These are phyloP conservation scores for Apiotrichum mycotoxinovorans DNA, from an alignment of 1,284 basidiomycete genomes.

Conservation along the genomic window DNA sequence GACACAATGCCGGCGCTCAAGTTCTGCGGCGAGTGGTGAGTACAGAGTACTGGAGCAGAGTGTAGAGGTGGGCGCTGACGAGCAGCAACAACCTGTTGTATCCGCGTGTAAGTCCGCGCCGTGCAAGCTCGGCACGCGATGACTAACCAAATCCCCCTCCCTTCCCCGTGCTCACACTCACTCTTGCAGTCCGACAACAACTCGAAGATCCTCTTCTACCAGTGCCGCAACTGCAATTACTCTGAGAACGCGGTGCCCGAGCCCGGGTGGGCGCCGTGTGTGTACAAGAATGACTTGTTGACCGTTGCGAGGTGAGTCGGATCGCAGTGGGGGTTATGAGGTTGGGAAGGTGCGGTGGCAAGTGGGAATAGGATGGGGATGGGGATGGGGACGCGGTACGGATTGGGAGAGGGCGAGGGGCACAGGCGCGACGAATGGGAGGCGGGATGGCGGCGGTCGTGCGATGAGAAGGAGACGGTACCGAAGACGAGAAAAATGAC, in stretches of 20 bases:
- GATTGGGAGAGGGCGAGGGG: too few relatives aligned
- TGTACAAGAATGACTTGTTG: conserved; percentile 90
- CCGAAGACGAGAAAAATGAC: too few relatives aligned
- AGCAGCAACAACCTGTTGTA: conserved; percentile 82
- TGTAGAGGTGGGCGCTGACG: conserved; percentile 1
- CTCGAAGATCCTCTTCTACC: conserved; percentile 82
- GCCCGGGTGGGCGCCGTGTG: conserved; percentile 68
- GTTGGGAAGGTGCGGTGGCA: neutral
- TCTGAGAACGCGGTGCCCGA: conserved; percentile 64
- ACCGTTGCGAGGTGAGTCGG: conserved; percentile 81
- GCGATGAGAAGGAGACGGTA: too few relatives aligned
- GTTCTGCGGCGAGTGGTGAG: conserved; percentile 76
- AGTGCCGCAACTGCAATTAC: conserved; percentile 87
- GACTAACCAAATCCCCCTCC: neutral
- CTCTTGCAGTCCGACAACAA: conserved; percentile 64
- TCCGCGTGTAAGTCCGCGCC: conserved; percentile 56
- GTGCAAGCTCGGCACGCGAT: neutral
- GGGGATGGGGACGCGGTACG: neutral
- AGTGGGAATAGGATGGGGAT: neutral
- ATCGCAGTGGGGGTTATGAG: neutral
- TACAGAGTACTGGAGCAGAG: neutral
- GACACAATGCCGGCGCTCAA: conserved; percentile 57
- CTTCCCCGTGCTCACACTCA: neutral
- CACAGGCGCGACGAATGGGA: too few relatives aligned
- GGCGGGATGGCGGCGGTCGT: too few relatives aligned